Evolutionary conservation across 148 eudicot species (phyloP), one percentile per base, ranked within the genome.

Genomic region (Cornus controversa): DNA sequence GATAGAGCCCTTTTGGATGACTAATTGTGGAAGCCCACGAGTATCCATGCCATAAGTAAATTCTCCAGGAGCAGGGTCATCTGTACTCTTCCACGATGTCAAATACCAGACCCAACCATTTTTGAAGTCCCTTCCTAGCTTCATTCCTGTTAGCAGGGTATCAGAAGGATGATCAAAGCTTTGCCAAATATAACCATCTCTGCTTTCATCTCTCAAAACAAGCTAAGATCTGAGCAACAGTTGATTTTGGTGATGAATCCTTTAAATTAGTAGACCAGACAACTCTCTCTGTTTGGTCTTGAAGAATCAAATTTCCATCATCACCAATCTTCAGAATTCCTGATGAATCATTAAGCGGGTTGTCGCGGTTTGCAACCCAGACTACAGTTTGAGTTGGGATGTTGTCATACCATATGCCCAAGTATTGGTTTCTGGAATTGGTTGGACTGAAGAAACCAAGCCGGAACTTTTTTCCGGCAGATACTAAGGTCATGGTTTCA

Each of bases 91-190:
- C 73, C 73, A 70, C 18, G 73, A 45, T 23, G 60, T 70, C 27
- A 70, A 47, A 6, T 8, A 47, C 16, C 60, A 9, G 24, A 45
- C n/a, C 6, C 45, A 23, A 4, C 73, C 29, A 54, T 14, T 14
- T 54, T 14, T 14, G 1, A 5, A 54, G 5, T 54, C 60, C 22
- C 22, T 1, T 20, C 60, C 60, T 7, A 66, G 23, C 40, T 75
- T 75, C 63, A 26, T 65, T 6, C 34, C 70, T 27, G 78, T 23
- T 15, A 75, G 42, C 45, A 75, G 29, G 15, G 58, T 66, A 65
- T 75, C 78, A 24, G 70, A 22, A 10, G 78, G 78, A 66, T 37
- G n/a, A 25, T 75, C 78, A 47, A 75, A 75, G 22, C 78, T 75
- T 27, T 75, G 60, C 78, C 78, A 75, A 5, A 75, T 10, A 25